Percentiles rank a stretch among this genome's conserved stretches.
phyloP scores from a whole-genome alignment of 139 green algal species.

The Coccomyxa sp. region DNA sequence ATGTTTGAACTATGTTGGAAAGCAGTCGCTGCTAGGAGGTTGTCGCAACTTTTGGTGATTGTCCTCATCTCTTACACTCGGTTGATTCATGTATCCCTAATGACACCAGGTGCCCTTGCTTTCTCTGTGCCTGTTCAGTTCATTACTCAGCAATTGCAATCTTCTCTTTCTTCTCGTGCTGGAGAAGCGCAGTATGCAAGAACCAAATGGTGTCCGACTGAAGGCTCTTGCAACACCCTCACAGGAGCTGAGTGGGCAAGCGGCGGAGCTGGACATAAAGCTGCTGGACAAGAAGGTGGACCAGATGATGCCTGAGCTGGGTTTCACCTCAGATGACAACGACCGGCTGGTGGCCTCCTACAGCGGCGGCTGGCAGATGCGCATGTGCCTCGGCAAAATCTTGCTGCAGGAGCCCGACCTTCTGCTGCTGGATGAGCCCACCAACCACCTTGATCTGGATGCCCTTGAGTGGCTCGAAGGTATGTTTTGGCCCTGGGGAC shows the following conservation, averaged over 20 bases:
- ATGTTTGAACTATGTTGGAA: no score
- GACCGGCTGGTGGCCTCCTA: conserved; percentile 63
- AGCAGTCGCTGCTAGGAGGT: no score
- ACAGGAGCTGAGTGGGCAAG: conserved; percentile 73
- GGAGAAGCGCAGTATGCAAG: not conserved
- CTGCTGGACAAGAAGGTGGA: conserved; percentile 93
- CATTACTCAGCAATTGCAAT: no score
- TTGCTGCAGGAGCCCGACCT: conserved; percentile 93
- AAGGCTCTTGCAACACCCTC: conserved; percentile 19
- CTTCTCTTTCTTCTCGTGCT: no score
- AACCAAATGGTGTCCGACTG: conserved; percentile 75
- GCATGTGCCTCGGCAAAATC: conserved; percentile 98
- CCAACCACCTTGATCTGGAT: conserved; percentile 98
- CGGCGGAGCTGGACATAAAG: conserved; percentile 69
- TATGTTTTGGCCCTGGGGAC: not conserved
- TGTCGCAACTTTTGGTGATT: no score
- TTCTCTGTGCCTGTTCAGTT: no score
- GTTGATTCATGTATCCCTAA: no score
- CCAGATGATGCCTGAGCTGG: conserved; percentile 98
- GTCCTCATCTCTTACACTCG: no score
- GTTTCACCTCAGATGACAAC: conserved; percentile 88
- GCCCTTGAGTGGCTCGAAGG: conserved; percentile 97
- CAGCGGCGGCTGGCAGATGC: conserved; percentile 97
- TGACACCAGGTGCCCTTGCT: no score
- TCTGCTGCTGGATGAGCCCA: conserved; percentile 96